phyloP scores from a whole-genome alignment of 495 filamentous ascomycete species.

The Staphylotrichum longicolle region DNA sequence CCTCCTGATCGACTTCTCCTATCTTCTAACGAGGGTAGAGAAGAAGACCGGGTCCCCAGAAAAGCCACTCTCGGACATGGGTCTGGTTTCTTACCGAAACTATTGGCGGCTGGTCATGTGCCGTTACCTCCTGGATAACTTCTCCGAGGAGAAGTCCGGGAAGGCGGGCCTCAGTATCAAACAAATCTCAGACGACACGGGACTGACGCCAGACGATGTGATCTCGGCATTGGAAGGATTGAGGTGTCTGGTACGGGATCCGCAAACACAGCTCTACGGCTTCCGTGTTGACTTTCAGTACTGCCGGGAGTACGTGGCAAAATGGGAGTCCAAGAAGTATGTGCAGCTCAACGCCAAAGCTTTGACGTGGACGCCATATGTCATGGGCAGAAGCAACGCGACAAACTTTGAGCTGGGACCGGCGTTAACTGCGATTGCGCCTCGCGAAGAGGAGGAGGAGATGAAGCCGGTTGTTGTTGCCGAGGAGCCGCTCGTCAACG shows the following conservation, averaged over 20 bases:
- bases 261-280: conserved; percentile 81
- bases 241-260: conserved; percentile 84
- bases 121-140: conserved; percentile 59
- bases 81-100: conserved; percentile 91
- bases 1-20: conserved; percentile 95
- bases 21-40: conserved; percentile 89
- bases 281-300: conserved; percentile 79
- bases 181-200: conserved; percentile 84
- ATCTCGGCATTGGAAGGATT: conserved; percentile 88
- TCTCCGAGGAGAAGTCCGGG: conserved; percentile 45
- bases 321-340: conserved; percentile 83
- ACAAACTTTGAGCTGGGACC: conserved; percentile 79
- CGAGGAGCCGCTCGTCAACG: conserved; percentile 35
- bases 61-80: conserved; percentile 97
- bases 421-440: conserved; percentile 83
- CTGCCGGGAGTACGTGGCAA: conserved; percentile 77
- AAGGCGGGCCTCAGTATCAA: conserved; percentile 68
- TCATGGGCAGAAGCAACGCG: conserved; percentile 87
- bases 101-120: conserved; percentile 93
- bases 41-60: conserved; percentile 94
- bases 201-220: conserved; percentile 94
- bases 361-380: conserved; percentile 94
- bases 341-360: conserved; percentile 77
- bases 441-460: conserved; percentile 68
- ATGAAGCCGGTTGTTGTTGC: conserved; percentile 39